Evolutionary conservation across 768 basidiomycete genomes (phyloP).

Genomic region (Suillus bovinus): DNA sequence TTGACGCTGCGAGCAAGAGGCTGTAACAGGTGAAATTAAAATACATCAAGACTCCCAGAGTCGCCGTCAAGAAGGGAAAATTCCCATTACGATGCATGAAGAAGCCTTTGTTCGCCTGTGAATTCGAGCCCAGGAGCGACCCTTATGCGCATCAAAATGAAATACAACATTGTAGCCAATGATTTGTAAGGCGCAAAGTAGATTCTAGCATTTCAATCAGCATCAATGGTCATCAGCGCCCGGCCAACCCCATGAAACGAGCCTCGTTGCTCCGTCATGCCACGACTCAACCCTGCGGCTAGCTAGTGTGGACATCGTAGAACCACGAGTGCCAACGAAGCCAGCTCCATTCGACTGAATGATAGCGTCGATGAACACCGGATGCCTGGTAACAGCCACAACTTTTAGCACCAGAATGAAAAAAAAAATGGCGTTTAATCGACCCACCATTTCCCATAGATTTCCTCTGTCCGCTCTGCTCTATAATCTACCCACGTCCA

Average conservation of each 20-base stretch:
- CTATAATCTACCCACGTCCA: too few species aligned
- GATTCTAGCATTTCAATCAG: neutral
- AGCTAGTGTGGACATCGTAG: conserved; percentile 71
- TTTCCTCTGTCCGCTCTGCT: too few species aligned
- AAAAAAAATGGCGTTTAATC: too few species aligned
- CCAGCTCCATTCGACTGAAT: conserved; percentile 67
- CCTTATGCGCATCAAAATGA: neutral
- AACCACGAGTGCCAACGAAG: conserved; percentile 70
- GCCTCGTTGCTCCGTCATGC: conserved; percentile 52
- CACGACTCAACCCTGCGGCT: conserved; percentile 65
- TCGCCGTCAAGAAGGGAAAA: too few species aligned
- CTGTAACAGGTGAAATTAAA: too few species aligned
- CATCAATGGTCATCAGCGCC: conserved; percentile 55
- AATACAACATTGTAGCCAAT: neutral
- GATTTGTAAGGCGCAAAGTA: neutral
- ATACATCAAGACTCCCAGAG: too few species aligned
- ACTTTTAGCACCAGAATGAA: too few species aligned
- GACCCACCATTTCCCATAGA: too few species aligned
- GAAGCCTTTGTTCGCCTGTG: conserved; percentile 8
- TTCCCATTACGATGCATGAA: conserved; percentile 45
- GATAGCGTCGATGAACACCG: conserved; percentile 69
- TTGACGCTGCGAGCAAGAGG: too few species aligned
- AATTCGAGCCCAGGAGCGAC: conserved; percentile 55
- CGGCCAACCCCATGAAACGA: conserved; percentile 58
- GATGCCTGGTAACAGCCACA: conserved; percentile 50